A percentile compares a stretch with the other conserved stretches of the same genome.
These are phyloP conservation scores for Macadamia tetraphylla DNA, from an alignment of 164 flowering plant genomes.

Conservation along the genomic window DNA sequence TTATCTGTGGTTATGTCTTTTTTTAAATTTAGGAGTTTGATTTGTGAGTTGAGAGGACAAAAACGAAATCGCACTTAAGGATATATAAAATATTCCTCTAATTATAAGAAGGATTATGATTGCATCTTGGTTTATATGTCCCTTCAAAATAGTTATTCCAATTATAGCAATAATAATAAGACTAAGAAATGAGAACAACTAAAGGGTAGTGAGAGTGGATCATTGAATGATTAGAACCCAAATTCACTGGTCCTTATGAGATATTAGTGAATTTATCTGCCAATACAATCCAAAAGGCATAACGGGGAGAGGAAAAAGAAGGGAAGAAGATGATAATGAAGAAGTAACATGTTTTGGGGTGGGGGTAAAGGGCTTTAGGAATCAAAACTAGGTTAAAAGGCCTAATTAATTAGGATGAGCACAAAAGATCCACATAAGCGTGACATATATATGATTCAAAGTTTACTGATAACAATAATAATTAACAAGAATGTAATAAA, in stretches of 20 bases:
- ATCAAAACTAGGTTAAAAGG: no score
- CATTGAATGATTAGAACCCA: conserved; percentile 27
- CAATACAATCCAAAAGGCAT: no score
- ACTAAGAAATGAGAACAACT: conserved; percentile 35
- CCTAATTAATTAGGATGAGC: no score
- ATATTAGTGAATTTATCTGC: background rate
- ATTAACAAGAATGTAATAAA: no score
- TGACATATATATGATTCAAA: no score
- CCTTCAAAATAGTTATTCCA: conserved; percentile 35
- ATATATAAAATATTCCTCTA: background rate
- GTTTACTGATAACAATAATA: no score
- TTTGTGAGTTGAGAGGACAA: conserved; percentile 4
- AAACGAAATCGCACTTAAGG: conserved; percentile 9
- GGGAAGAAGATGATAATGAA: no score
- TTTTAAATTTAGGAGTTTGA: conserved; percentile 4
- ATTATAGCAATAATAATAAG: conserved; percentile 36
- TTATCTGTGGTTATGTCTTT: conserved; percentile 12
- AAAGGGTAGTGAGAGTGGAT: conserved; percentile 25
- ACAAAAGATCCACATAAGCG: no score
- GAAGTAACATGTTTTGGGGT: no score
- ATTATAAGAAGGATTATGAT: conserved; percentile 18
- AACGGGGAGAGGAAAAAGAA: no score
- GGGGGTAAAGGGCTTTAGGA: no score
- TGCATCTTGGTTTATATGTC: conserved; percentile 48
- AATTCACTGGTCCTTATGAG: conserved; percentile 1